Base-by-base conservation (phyloP, 768 basidiomycete species). In the Trametes coccinea region DNA sequence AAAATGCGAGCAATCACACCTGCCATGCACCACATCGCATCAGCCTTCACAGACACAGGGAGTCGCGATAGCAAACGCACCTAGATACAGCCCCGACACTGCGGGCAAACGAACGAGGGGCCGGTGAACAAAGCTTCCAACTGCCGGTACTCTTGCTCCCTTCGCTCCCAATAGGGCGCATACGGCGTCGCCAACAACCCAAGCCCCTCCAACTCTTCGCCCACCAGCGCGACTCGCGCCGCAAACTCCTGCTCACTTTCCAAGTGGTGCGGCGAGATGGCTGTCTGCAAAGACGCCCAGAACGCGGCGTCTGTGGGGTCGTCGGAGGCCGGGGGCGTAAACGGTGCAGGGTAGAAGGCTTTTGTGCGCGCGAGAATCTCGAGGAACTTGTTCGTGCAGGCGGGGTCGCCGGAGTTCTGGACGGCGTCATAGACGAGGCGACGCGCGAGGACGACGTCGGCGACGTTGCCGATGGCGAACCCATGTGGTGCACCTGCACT, bases 381-480 rank as follows among this genome's bases (percentile, higher is more conserved):
- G n/a, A 1, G 1, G 34, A 55, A 44, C 4, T 30, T 5, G 34
- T 39, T 17, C n/a, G 47, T 14, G 27, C 5, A 22, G 9, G 34
- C 46, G 16, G 57, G 53, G 11, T 17, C n/a, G 27, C 59, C 65
- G 4, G 5, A 7, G 41, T 63, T 53, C 41, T 62, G 62, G 47
- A 68, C 41, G 1, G 67, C 67, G 31, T 59, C 62, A 53, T 68
- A 65, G 13, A 68, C 57, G 52, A 63, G 37, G 14, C 64, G 59
- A 22, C 67, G 67, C 0, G 67, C 67, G 51, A 65, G 59, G 46
- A 56, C 62, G 40, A 65, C 67, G 56, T 68, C 67, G 10, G 53
- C 29, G 53, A 65, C 67, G 49, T 68, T 68, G 16, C 67, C 67
- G 41, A 61, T 54, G 5, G 67, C 62, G 56, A 62, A 65, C 14